These are phyloP conservation scores for Avicennia marina DNA, from an alignment of 257 asterid species.

Conservation along the genomic window DNA sequence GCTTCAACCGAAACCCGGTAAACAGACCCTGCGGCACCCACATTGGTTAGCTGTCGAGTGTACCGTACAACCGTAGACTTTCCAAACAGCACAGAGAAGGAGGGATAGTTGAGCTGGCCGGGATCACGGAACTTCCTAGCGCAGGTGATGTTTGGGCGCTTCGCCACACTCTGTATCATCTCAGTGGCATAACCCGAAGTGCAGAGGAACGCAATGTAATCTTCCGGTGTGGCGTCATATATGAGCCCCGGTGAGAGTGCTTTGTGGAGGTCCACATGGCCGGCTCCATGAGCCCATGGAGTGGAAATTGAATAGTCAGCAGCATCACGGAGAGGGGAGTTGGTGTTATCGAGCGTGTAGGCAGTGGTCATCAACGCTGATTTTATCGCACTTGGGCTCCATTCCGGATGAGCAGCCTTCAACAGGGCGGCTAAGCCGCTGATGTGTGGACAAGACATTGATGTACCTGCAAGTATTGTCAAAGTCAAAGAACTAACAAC, in stretches of 20 bases:
- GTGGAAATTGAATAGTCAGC: background rate
- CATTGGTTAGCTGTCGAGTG: background rate
- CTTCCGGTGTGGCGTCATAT: background rate
- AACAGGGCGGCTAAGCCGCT: conserved; percentile 78
- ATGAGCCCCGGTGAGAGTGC: background rate
- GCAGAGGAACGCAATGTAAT: background rate
- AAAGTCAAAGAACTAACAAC: too few species aligned
- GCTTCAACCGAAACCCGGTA: background rate
- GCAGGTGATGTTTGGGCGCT: background rate
- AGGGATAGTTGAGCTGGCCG: background rate
- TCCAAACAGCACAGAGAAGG: background rate
- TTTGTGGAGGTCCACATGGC: background rate
- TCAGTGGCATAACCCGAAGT: background rate
- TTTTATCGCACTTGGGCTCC: conserved; percentile 65
- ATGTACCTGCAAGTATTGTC: too few species aligned
- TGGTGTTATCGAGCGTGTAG: background rate
- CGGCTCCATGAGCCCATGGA: background rate
- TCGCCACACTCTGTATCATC: background rate
- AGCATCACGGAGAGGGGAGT: background rate
- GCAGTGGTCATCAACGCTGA: conserved; percentile 60
- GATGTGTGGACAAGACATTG: conserved; percentile 86
- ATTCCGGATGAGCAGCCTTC: conserved; percentile 54
- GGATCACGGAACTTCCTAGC: background rate
- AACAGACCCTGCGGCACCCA: background rate
- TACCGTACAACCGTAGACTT: background rate